These are phyloP conservation scores for Gentiana straminea DNA, from an alignment of 257 asterid genomes.

Conservation along the genomic window DNA sequence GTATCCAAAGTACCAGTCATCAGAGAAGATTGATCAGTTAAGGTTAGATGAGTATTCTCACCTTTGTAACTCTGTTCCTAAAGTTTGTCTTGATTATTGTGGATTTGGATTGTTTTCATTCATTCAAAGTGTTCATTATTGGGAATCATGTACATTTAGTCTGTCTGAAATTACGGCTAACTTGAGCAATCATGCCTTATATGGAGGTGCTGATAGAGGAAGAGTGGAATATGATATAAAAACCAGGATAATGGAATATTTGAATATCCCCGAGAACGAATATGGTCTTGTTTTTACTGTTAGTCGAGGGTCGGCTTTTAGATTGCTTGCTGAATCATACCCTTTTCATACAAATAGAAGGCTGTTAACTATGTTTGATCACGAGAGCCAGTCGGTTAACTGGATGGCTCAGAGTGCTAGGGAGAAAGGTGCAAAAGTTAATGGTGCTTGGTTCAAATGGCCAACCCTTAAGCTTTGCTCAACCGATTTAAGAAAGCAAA, in stretches of 20 bases:
- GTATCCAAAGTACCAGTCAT: slow-evolving; percentile 81
- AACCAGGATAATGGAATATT: slow-evolving; percentile 80
- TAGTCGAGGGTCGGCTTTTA: slow-evolving; percentile 97
- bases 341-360: slow-evolving; percentile 95
- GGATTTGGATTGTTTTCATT: slow-evolving; percentile 97
- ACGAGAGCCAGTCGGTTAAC: slow-evolving; percentile 90
- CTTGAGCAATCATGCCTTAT: slow-evolving; percentile 92
- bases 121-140: slow-evolving; percentile 82
- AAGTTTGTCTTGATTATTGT: slow-evolving; percentile 96
- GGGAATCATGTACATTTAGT: slow-evolving; percentile 94
- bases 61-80: slow-evolving; percentile 45
- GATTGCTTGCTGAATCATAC: slow-evolving; percentile 81
- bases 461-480: slow-evolving; percentile 93
- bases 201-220: slow-evolving; percentile 87
- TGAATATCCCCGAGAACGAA: slow-evolving; percentile 92
- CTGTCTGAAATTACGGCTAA: slow-evolving; percentile 95
- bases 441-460: slow-evolving; percentile 98
- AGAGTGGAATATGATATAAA: slow-evolving; percentile 82
- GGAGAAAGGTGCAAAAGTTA: slow-evolving; percentile 93
- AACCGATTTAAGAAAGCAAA: slow-evolving; percentile 87
- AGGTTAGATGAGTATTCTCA: slow-evolving; percentile 83
- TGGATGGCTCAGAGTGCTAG: slow-evolving; percentile 97
- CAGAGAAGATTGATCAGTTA: slow-evolving; percentile 86
- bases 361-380: slow-evolving; percentile 93
- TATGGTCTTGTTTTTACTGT: slow-evolving; percentile 97